Conservation (phyloP, 768 basidiomycete genomes). For the Suillus fuscotomentosus region DNA sequence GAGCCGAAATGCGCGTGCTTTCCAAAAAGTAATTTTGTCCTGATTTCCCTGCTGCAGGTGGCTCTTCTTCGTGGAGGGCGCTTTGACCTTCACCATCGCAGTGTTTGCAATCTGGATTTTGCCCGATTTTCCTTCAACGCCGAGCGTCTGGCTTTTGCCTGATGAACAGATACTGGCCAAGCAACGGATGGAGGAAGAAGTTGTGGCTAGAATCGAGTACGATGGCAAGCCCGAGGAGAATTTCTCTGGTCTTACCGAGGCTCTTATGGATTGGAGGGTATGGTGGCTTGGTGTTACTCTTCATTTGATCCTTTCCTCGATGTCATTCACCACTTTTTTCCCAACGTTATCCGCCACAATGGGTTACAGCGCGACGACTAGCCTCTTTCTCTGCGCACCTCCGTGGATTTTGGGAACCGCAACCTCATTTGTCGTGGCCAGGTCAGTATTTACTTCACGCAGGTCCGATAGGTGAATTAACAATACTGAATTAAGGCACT, state of each 20-base stretch:
- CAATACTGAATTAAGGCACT: slow-evolving; percentile 45
- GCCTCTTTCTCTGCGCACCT: slow-evolving; percentile 73
- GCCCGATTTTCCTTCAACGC: slow-evolving; percentile 69
- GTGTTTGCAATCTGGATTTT: slow-evolving; percentile 57
- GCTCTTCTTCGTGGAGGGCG: slow-evolving; percentile 69
- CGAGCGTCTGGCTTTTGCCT: slow-evolving; percentile 54
- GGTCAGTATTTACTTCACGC: slow-evolving; percentile 29
- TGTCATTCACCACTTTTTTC: slow-evolving; percentile 78
- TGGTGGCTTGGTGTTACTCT: slow-evolving; percentile 73
- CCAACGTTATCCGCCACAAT: slow-evolving; percentile 73
- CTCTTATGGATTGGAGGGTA: slow-evolving; percentile 73
- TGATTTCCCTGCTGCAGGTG: slow-evolving; percentile 40
- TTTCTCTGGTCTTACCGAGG: slow-evolving; percentile 49
- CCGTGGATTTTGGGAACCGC: slow-evolving; percentile 65
- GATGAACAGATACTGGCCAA: slow-evolving; percentile 54
- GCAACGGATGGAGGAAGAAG: slow-evolving; percentile 55
- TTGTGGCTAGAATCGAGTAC: too few species aligned
- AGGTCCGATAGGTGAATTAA: slow-evolving; percentile 2
- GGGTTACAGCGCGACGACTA: slow-evolving; percentile 58
- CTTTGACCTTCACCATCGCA: slow-evolving; percentile 51
- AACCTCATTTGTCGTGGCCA: slow-evolving; percentile 51
- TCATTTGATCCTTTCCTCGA: slow-evolving; percentile 50
- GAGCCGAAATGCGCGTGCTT: slow-evolving; percentile 10
- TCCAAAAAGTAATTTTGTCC: background rate
- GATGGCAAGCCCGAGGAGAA: slow-evolving; percentile 35